Conservation (phyloP, 345 rosid genomes). For the Brassica carinata region DNA sequence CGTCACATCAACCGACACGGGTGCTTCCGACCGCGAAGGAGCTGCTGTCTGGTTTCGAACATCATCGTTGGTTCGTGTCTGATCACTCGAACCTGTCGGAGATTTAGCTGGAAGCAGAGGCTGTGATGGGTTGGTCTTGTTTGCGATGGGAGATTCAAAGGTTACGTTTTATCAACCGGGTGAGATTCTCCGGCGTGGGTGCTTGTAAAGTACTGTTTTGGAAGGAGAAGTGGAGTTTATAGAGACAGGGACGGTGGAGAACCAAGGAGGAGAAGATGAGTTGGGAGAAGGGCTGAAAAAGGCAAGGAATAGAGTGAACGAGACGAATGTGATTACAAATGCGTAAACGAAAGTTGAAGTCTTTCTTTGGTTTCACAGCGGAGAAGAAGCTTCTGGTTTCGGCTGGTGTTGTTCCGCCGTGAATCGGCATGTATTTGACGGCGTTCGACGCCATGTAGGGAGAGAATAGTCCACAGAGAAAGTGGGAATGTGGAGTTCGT, state of each 20-base stretch:
- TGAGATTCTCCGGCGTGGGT: conserved; percentile 24
- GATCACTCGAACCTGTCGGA: conserved; percentile 10
- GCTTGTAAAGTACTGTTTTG: conserved; percentile 20
- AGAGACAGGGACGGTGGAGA: conserved; percentile 28
- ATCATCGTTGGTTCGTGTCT: conserved; percentile 9
- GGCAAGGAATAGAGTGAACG: conserved; percentile 71
- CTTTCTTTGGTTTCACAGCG: conserved; percentile 50
- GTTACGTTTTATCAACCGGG: conserved; percentile 37
- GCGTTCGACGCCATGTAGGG: conserved; percentile 67
- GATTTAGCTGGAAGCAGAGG: conserved; percentile 25
- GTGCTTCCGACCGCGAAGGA: conserved; percentile 26
- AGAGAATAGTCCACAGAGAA: neutral
- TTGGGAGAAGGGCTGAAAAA: conserved; percentile 67
- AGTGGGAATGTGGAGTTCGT: conserved; percentile 8
- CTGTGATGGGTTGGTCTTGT: conserved; percentile 16
- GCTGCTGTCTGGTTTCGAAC: conserved; percentile 20
- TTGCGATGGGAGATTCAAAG: conserved; percentile 28
- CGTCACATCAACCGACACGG: conserved; percentile 36
- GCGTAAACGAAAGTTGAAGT: conserved; percentile 65
- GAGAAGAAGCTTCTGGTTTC: conserved; percentile 54
- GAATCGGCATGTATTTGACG: conserved; percentile 51
- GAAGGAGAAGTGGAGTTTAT: conserved; percentile 8
- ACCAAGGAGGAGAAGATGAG: conserved; percentile 76
- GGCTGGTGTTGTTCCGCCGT: conserved; percentile 40
- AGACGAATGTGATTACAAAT: conserved; percentile 66